These are phyloP conservation scores for Ustilago bromivora DNA, from an alignment of 1,284 basidiomycete species.

Conservation along the genomic window DNA sequence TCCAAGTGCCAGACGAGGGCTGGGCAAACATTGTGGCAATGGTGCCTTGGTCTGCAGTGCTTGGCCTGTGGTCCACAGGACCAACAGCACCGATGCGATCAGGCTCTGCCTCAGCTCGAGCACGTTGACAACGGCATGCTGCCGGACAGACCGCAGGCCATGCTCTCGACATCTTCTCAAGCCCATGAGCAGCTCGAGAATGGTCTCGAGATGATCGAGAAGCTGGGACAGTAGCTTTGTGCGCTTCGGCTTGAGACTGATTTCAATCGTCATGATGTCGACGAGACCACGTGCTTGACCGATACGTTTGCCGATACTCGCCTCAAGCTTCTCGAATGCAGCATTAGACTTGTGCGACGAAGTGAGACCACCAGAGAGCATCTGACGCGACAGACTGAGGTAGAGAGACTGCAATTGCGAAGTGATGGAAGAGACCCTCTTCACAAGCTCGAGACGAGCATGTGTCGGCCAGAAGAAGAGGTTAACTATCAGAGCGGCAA, in stretches of 20 bases:
- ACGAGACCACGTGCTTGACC: conserved; percentile 70
- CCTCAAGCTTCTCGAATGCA: conserved; percentile 56
- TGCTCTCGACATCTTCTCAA: conserved; percentile 71
- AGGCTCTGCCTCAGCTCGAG: conserved; percentile 71
- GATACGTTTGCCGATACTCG: conserved; percentile 67
- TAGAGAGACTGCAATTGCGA: conserved; percentile 58
- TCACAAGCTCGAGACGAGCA: conserved; percentile 57
- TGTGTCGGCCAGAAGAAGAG: conserved; percentile 64
- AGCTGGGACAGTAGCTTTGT: conserved; percentile 70
- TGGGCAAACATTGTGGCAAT: conserved; percentile 72
- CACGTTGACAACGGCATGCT: conserved; percentile 71
- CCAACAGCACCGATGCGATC: conserved; percentile 71
- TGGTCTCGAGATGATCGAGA: conserved; percentile 69
- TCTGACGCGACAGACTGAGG: conserved; percentile 61
- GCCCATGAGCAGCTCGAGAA: conserved; percentile 70
- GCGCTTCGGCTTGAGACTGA: conserved; percentile 72
- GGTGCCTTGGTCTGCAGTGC: conserved; percentile 71
- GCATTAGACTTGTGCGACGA: conserved; percentile 33
- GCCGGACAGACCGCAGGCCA: conserved; percentile 64
- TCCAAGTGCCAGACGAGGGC: conserved; percentile 68
- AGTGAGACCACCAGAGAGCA: conserved; percentile 50
- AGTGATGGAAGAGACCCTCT: conserved; percentile 44
- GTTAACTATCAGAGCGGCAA: conserved; percentile 63
- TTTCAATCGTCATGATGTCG: conserved; percentile 66
- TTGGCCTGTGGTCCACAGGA: conserved; percentile 71